phyloP scores from a whole-genome alignment of 495 filamentous ascomycete genomes.

The Penicillium egyptiacum region DNA sequence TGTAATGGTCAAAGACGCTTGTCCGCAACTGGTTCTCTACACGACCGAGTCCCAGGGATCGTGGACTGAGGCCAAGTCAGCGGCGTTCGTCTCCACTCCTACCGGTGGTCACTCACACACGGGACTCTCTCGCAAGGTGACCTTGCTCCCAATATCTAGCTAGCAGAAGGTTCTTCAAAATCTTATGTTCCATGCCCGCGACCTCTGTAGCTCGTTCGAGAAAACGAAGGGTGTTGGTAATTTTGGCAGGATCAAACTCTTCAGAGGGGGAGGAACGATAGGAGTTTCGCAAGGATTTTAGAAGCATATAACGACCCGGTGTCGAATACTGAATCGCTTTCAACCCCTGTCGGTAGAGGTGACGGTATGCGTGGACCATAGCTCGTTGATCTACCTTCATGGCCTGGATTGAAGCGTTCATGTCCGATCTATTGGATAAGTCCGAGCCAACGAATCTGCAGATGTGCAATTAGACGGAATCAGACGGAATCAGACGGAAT shows the following conservation, averaged over 20 bases:
- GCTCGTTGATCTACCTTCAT: slow-evolving; percentile 29
- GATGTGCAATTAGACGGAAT: background rate
- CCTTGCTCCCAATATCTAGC: slow-evolving; percentile 59
- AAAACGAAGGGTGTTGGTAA: slow-evolving; percentile 76
- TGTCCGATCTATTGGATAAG: slow-evolving; percentile 2
- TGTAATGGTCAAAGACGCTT: slow-evolving; percentile 56
- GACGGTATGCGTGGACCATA: slow-evolving; percentile 74
- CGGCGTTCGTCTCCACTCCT: slow-evolving; percentile 6
- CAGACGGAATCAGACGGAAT: background rate
- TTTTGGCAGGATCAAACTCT: slow-evolving; percentile 58
- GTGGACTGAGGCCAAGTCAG: slow-evolving; percentile 35
- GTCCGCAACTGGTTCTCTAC: slow-evolving; percentile 32
- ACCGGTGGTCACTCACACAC: slow-evolving; percentile 33
- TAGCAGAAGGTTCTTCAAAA: slow-evolving; percentile 72
- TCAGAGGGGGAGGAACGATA: slow-evolving; percentile 61
- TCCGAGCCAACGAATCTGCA: background rate
- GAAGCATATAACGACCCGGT: slow-evolving; percentile 68
- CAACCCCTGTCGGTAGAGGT: slow-evolving; percentile 69
- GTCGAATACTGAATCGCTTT: slow-evolving; percentile 78
- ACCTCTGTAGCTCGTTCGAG: slow-evolving; percentile 64
- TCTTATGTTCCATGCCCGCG: slow-evolving; percentile 73
- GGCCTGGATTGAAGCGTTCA: slow-evolving; percentile 17
- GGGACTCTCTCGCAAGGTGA: slow-evolving; percentile 34
- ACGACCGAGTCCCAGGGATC: slow-evolving; percentile 30
- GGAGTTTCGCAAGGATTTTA: slow-evolving; percentile 61